These are phyloP conservation scores for Mycena vulgaris DNA, from an alignment of 768 basidiomycete genomes.

Conservation along the genomic window DNA sequence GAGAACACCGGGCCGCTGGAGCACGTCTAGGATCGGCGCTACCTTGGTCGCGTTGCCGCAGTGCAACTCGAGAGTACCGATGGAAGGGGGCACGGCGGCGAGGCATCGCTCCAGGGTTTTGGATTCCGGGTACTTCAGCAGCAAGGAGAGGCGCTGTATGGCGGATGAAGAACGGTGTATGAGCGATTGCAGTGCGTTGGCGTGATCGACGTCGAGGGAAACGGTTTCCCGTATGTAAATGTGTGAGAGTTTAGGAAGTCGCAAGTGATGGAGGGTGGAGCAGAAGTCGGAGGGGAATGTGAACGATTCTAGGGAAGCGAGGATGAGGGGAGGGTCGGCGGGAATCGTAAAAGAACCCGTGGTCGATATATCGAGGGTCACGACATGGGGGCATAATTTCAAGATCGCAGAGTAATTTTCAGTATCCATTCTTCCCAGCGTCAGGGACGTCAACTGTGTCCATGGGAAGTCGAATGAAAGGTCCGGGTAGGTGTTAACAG, in stretches of 20 bases:
- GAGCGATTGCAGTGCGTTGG: neutral
- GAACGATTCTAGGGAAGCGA: conserved; percentile 4
- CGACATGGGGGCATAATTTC: neutral
- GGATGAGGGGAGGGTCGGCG: neutral
- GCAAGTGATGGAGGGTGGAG: neutral
- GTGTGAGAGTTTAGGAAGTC: conserved; percentile 14
- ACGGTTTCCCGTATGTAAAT: conserved; percentile 22
- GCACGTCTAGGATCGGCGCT: conserved; percentile 1
- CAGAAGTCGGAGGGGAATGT: conserved; percentile 26
- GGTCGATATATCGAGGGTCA: conserved; percentile 15
- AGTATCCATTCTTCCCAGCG: neutral
- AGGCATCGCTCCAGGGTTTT: conserved; percentile 1
- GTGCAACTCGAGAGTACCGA: conserved; percentile 6
- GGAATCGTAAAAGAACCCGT: neutral
- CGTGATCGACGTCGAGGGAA: neutral
- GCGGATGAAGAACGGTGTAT: neutral
- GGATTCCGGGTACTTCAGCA: conserved; percentile 21
- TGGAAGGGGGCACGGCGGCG: conserved; percentile 6
- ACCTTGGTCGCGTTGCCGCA: conserved; percentile 27
- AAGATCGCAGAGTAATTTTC: conserved; percentile 5
- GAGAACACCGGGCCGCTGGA: neutral
- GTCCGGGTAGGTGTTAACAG: conserved; percentile 4
- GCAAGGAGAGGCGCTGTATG: conserved; percentile 9
- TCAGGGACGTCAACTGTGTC: conserved; percentile 13
- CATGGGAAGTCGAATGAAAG: conserved; percentile 18